A percentile compares a stretch with the other conserved stretches of the same genome.
Evolutionary conservation across 2,329 filamentous ascomycete genomes (phyloP).

Genomic region (Herpotrichia juniperi): DNA sequence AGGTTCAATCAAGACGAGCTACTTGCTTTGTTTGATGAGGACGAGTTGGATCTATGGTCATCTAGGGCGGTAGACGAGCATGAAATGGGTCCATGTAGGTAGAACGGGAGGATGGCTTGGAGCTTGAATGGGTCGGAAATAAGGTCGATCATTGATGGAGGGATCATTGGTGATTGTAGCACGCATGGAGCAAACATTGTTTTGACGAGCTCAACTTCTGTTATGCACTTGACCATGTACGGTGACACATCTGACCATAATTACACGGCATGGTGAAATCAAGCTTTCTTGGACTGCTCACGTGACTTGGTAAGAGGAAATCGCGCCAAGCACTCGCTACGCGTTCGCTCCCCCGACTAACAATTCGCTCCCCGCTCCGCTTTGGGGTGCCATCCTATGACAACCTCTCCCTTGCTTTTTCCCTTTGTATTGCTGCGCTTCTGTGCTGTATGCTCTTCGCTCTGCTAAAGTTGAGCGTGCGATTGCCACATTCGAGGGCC

Average conservation of each 20-base stretch:
- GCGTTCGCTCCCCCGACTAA: slow-evolving; percentile 17
- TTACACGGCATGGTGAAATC: not conserved
- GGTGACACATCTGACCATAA: too few relatives aligned
- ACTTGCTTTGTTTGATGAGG: not conserved
- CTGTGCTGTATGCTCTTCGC: slow-evolving; percentile 48
- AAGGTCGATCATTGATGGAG: too few relatives aligned
- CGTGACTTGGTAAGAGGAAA: slow-evolving; percentile 4
- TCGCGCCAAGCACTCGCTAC: slow-evolving; percentile 23
- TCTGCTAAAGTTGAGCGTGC: slow-evolving; percentile 36
- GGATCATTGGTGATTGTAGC: too few relatives aligned
- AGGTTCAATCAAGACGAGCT: not conserved
- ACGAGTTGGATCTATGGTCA: too few relatives aligned
- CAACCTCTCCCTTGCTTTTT: slow-evolving; percentile 26
- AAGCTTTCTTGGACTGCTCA: not conserved
- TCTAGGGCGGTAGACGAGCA: too few relatives aligned
- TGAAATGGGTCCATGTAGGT: too few relatives aligned
- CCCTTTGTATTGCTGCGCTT: slow-evolving; percentile 29
- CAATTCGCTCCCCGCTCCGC: slow-evolving; percentile 17
- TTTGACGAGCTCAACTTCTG: too few relatives aligned
- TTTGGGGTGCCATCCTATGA: slow-evolving; percentile 29
- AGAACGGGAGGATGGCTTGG: too few relatives aligned
- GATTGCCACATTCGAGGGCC: slow-evolving; percentile 32
- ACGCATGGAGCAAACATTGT: too few relatives aligned
- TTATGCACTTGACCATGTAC: not conserved
- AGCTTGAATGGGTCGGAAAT: too few relatives aligned